Evolutionary conservation across 768 basidiomycete genomes (phyloP).

Genomic region (Mycena floridula): DNA sequence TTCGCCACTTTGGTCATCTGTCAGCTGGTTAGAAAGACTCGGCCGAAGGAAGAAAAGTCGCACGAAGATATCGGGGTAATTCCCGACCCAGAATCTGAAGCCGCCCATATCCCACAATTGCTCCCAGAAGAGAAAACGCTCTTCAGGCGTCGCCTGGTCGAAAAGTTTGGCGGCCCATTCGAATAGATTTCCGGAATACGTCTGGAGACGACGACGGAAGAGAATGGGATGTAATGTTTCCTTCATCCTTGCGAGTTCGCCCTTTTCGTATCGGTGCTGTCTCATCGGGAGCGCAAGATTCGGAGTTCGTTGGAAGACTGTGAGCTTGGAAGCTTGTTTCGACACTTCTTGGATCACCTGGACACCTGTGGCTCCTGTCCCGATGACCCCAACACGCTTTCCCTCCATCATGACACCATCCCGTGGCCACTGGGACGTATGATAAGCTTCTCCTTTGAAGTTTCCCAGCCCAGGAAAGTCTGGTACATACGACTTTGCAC

Average conservation of each 20-base stretch:
- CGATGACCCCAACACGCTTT: constrained; percentile 3
- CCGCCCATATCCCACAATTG: constrained; percentile 11
- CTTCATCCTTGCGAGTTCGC: constrained; percentile 4
- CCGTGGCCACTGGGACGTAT: constrained; percentile 3
- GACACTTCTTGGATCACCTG: constrained; percentile 11
- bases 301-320: constrained; percentile 11
- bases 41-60: no score
- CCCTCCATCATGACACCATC: constrained; percentile 1
- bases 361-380: constrained; percentile 13
- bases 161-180: background rate
- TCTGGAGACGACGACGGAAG: constrained; percentile 2
- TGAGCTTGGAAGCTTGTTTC: constrained; percentile 6
- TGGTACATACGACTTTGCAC: constrained; percentile 4
- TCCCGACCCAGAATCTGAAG: constrained; percentile 4
- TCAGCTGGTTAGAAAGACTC: no score
- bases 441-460: constrained; percentile 4
- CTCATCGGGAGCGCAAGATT: constrained; percentile 6
- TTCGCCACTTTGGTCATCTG: constrained; percentile 1
- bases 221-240: background rate
- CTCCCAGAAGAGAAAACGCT: constrained; percentile 9
- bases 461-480: constrained; percentile 3
- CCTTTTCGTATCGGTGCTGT: background rate
- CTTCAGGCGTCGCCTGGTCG: constrained; percentile 6
- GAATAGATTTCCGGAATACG: constrained; percentile 3
- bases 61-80: constrained; percentile 7